These are phyloP conservation scores for Pascua sp. DNA, from an alignment of 1,284 basidiomycete genomes.

Conservation along the genomic window DNA sequence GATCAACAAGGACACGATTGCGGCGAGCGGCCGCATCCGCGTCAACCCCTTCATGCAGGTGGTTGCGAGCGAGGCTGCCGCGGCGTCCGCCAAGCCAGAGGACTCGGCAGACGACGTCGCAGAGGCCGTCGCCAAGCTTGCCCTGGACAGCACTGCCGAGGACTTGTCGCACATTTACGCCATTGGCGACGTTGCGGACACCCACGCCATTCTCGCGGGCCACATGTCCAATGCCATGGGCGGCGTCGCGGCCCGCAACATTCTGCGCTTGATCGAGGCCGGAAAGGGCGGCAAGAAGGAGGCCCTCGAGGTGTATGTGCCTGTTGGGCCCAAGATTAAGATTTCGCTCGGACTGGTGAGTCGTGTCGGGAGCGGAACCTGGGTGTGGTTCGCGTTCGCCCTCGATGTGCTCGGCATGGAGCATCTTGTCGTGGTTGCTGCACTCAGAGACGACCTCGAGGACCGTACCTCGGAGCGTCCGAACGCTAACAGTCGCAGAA, in stretches of 20 bases:
- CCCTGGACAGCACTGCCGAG: background rate
- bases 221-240: conserved; percentile 65
- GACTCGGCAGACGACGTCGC: background rate
- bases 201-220: conserved; percentile 56
- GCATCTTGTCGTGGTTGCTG: too few species aligned
- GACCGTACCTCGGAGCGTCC: too few species aligned
- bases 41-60: conserved; percentile 62
- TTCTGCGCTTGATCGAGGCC: conserved; percentile 40
- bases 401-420: too few species aligned
- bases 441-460: too few species aligned
- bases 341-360: conserved; percentile 60
- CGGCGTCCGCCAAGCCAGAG: background rate
- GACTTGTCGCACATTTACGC: conserved; percentile 44
- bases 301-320: conserved; percentile 57
- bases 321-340: conserved; percentile 59
- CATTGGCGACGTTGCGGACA: conserved; percentile 50
- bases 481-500: conserved; percentile 7
- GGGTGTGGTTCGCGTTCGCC: background rate
- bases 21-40: conserved; percentile 53
- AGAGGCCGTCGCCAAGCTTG: background rate
- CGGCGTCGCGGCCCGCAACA: conserved; percentile 43
- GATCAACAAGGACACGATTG: conserved; percentile 40
- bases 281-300: conserved; percentile 20
- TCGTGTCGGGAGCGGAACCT: background rate
- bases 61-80: too few species aligned